phyloP scores from a whole-genome alignment of 768 basidiomycete species.

The Rhodotorula graminis region DNA sequence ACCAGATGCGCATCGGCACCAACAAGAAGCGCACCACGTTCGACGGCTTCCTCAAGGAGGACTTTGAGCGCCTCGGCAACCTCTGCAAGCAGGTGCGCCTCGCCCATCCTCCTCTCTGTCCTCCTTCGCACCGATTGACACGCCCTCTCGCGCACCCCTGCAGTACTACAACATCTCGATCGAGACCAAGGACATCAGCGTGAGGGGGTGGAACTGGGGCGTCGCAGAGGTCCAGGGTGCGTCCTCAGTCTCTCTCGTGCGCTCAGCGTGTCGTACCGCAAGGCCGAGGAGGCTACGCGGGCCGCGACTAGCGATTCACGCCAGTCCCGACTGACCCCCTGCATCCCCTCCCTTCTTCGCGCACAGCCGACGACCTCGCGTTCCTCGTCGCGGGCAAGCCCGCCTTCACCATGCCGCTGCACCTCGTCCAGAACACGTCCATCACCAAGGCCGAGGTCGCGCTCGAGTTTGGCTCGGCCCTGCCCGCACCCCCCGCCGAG shows the following conservation, averaged over 20 bases:
- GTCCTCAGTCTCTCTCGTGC: neutral
- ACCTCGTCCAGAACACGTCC: constrained; percentile 88
- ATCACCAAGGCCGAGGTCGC: constrained; percentile 98
- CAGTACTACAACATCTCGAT: constrained; percentile 75
- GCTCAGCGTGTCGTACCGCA: no score
- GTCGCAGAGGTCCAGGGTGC: constrained; percentile 85
- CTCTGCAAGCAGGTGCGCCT: constrained; percentile 59
- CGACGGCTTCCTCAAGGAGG: constrained; percentile 80
- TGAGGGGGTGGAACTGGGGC: constrained; percentile 99
- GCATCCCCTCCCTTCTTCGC: neutral
- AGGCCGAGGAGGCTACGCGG: no score
- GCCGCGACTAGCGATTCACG: neutral
- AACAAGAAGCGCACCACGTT: constrained; percentile 76
- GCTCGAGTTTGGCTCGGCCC: constrained; percentile 66
- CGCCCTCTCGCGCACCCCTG: neutral
- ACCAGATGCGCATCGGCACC: constrained; percentile 78
- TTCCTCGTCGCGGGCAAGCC: constrained; percentile 84
- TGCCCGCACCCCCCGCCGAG: constrained; percentile 18
- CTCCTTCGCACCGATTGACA: neutral
- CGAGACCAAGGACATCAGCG: constrained; percentile 76
- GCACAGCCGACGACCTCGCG: constrained; percentile 79
- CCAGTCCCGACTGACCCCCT: no score
- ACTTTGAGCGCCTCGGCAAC: constrained; percentile 77
- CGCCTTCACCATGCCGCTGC: constrained; percentile 81
- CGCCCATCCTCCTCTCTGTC: no score